Evolutionary conservation across 768 basidiomycete genomes (phyloP).

Genomic region (Clitopilus hobsonii): DNA sequence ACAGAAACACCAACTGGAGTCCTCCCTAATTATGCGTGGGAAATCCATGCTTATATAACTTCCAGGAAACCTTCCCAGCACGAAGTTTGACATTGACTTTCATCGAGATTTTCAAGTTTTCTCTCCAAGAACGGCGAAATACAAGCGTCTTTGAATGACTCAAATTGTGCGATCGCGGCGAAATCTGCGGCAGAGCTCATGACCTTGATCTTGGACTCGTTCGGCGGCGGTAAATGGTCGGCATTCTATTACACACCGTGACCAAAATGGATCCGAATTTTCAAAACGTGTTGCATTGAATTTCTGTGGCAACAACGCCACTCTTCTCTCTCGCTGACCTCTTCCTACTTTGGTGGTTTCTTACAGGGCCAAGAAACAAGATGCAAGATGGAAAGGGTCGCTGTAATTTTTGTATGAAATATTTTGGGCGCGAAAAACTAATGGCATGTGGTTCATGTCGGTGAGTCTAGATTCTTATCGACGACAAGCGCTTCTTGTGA

Average conservation of each 20-base stretch:
- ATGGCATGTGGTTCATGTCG: constrained; percentile 7
- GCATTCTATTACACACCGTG: not conserved
- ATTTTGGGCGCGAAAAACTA: constrained; percentile 7
- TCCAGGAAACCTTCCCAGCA: not conserved
- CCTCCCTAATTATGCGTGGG: constrained; percentile 14
- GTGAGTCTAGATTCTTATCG: not conserved
- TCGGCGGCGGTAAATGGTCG: no score
- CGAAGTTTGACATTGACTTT: no score
- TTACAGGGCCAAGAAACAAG: not conserved
- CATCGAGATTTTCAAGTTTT: no score
- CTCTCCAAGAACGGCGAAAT: not conserved
- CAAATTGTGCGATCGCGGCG: no score
- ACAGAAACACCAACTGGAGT: constrained; percentile 2
- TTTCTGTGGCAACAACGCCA: not conserved
- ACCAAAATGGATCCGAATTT: not conserved
- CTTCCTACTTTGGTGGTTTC: not conserved
- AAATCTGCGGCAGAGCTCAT: no score
- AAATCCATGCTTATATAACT: constrained; percentile 1
- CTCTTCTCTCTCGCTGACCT: not conserved
- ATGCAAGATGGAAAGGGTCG: constrained; percentile 7
- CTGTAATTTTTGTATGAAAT: constrained; percentile 4
- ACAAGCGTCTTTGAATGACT: no score
- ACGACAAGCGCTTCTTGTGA: not conserved
- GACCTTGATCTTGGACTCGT: no score
- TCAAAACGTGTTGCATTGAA: not conserved